Conservation (phyloP, 2,329 filamentous ascomycete genomes). For the Colletotrichum zoysiae region DNA sequence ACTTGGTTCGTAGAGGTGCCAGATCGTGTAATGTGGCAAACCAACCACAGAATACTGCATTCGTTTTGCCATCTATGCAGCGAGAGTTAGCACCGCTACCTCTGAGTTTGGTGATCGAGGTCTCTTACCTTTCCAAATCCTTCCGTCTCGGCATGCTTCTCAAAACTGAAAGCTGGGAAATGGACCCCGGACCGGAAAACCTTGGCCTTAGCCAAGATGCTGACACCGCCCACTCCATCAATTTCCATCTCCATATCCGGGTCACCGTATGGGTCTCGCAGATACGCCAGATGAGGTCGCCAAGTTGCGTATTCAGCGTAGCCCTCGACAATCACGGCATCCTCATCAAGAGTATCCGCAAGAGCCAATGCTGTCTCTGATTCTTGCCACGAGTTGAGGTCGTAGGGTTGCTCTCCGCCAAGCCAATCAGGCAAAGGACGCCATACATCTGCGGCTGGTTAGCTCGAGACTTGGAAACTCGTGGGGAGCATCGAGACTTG, state of each 20-base stretch:
- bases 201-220: slow-evolving; percentile 94
- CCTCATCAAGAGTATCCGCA: slow-evolving; percentile 95
- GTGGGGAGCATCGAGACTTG: slow-evolving; percentile 64
- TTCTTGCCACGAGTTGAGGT: slow-evolving; percentile 99
- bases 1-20: slow-evolving; percentile 99
- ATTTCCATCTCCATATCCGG: slow-evolving; percentile 99
- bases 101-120: slow-evolving; percentile 1
- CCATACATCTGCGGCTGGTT: slow-evolving; percentile 83
- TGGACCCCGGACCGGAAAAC: slow-evolving; percentile 96
- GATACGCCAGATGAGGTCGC: slow-evolving; percentile 95
- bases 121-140: slow-evolving; percentile 91
- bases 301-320: slow-evolving; percentile 99
- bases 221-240: slow-evolving; percentile 96
- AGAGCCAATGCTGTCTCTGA: slow-evolving; percentile 95
- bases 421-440: slow-evolving; percentile 98
- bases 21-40: slow-evolving; percentile 97
- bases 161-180: slow-evolving; percentile 98
- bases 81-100: slow-evolving; percentile 20
- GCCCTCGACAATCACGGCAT: slow-evolving; percentile 98
- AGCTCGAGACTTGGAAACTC: slow-evolving; percentile 39
- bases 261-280: slow-evolving; percentile 96
- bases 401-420: slow-evolving; percentile 97
- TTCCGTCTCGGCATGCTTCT: slow-evolving; percentile 98
- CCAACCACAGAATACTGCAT: slow-evolving; percentile 98
- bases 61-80: slow-evolving; percentile 87